Evolutionary conservation across 2,329 filamentous ascomycete genomes (phyloP), one percentile per base, ranked within the genome.

Genomic region (Fusarium sp.): DNA sequence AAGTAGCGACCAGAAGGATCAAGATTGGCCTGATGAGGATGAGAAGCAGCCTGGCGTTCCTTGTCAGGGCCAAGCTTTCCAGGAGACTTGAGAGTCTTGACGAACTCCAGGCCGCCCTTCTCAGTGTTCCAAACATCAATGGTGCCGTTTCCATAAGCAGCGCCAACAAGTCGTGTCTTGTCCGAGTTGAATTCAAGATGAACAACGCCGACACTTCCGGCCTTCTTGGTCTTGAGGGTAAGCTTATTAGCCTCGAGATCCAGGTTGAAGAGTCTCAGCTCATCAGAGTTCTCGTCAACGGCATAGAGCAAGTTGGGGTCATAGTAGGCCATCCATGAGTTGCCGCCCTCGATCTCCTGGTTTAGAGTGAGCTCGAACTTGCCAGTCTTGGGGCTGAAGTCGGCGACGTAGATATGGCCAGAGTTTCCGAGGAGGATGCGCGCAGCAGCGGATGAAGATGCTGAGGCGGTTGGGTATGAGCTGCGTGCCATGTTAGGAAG

Each of bases 1-100:
- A 87, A 87, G 81, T 81, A 89, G 54, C 83, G 83, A 35, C 87
- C 87, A 7, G 83, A 83, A 13, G 86, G 86, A 70, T 89, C 86
- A 15, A 85, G 80, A 30, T 86, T 78, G 17, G 83, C 80, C 79
- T 88, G 85, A 77, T 89, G 87, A 32, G 87, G 84, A 61, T 85
- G 82, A 44, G 83, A 66, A 20, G 72, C 70, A 15, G 73, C 75
- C 75, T 85, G 83, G 39, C 80, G 79, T n/a, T 73, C 76, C 59
- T 74, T 67, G 56, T 80, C 75, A 32, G 82, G 81, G 10, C 83
- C 83, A 12, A 79, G 78, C 14, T 79, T 62, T 32, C 80, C 82
- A 17, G 75, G 74, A 8, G 85, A 80, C 8, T 72, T 73, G 69
- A 86, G 75, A 24, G 79, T 79, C 79, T 84, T 86, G 47, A 85